A percentile compares a stretch with the other conserved stretches of the same genome.
phyloP scores from a whole-genome alignment of 345 rosid species.

The Eucalyptus decipiens region DNA sequence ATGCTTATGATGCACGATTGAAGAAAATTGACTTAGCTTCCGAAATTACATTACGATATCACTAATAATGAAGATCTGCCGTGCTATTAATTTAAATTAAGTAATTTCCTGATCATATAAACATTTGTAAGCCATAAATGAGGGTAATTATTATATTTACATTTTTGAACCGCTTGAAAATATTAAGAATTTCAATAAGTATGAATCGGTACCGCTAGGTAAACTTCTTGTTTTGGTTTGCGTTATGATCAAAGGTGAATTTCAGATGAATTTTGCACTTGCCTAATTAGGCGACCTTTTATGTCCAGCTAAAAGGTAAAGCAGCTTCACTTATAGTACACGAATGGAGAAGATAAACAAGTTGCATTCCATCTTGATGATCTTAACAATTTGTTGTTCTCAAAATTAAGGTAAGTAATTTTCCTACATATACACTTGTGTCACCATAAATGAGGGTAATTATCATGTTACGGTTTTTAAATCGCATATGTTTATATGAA shows the following conservation, averaged over 20 bases:
- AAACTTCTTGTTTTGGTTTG: background rate
- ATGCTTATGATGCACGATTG: background rate
- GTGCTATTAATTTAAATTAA: background rate
- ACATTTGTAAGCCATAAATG: background rate
- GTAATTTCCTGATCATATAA: background rate
- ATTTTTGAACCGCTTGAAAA: too few relatives aligned
- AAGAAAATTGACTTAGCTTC: background rate
- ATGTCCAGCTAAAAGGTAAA: background rate
- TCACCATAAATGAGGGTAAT: background rate
- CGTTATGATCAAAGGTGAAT: background rate
- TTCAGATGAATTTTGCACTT: background rate
- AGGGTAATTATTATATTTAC: background rate
- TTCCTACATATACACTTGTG: accelerated
- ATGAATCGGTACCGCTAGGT: background rate
- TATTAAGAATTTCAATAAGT: background rate
- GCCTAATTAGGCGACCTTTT: background rate
- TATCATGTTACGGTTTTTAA: background rate
- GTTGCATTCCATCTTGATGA: background rate
- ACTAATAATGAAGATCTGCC: background rate
- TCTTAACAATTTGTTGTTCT: background rate
- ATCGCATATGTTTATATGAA: background rate
- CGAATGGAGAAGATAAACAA: background rate
- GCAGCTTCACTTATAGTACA: background rate
- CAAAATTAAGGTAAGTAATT: background rate
- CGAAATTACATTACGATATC: background rate